These are phyloP conservation scores for barrel medic (Medicago truncatula) DNA, from an alignment of 306 rosid species.

Conservation along the genomic window MtrunA17r5.0-ANR NC_053045.1:3585001-3585500, in stretches of 20 bases:
- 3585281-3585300: slow-evolving; percentile 76
- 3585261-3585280: slow-evolving; percentile 69
- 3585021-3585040: neutral
- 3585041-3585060: neutral
- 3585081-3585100: slow-evolving; percentile 27
- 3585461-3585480: no score
- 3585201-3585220: slow-evolving; percentile 97
- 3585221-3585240: slow-evolving; percentile 70
- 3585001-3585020: neutral
- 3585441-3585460: slow-evolving; percentile 99
- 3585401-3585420: slow-evolving; percentile 81
- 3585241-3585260: slow-evolving; percentile 82
- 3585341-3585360: slow-evolving; percentile 41
- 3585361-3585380: slow-evolving; percentile 34
- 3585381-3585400: slow-evolving; percentile 64
- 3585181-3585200: slow-evolving; percentile 22
- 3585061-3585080: neutral
- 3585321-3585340: slow-evolving; percentile 72
- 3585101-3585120: neutral
- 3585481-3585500: no score
- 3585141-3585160: slow-evolving; percentile 1
- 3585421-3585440: slow-evolving; percentile 97
- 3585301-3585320: slow-evolving; percentile 79
- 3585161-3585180: slow-evolving; percentile 13
- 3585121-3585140: neutral